Percentiles rank a stretch among this genome's conserved stretches.
phyloP scores from a whole-genome alignment of 805 yeast species.

The Metschnikowia koreensis region DNA sequence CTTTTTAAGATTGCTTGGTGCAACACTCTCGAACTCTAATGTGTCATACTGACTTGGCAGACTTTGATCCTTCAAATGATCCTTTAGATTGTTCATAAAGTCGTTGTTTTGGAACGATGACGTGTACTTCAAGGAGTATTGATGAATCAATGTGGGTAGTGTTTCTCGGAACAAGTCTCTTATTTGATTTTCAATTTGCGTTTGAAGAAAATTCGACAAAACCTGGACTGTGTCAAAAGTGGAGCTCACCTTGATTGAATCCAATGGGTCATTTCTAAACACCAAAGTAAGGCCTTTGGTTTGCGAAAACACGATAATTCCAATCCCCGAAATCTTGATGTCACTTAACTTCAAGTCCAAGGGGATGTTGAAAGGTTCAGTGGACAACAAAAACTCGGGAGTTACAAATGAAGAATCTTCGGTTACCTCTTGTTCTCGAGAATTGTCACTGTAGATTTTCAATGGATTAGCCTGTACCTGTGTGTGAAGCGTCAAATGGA shows the following conservation, averaged over 20 bases:
- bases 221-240: conserved; percentile 86
- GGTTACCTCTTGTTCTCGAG: conserved; percentile 33
- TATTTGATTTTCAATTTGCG: conserved; percentile 78
- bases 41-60: conserved; percentile 1
- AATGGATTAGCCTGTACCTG: conserved; percentile 83
- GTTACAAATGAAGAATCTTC: conserved; percentile 48
- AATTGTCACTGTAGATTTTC: conserved; percentile 56
- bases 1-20: conserved; percentile 49
- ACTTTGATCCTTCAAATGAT: conserved; percentile 14
- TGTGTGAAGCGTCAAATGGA: conserved; percentile 69
- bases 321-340: conserved; percentile 73
- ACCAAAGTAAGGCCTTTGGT: conserved; percentile 83
- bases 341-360: conserved; percentile 71
- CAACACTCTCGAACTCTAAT: conserved; percentile 20
- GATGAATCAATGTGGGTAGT: conserved; percentile 76
- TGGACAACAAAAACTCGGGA: conserved; percentile 65
- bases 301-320: conserved; percentile 78
- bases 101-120: conserved; percentile 21
- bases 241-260: conserved; percentile 75
- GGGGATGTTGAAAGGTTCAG: conserved; percentile 73
- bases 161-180: conserved; percentile 80
- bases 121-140: conserved; percentile 60
- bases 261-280: conserved; percentile 85
- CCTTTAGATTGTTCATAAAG: conserved; percentile 21
- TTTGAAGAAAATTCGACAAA: conserved; percentile 77